phyloP scores from a whole-genome alignment of 1,284 basidiomycete genomes.

The Athelia psychrophila region DNA sequence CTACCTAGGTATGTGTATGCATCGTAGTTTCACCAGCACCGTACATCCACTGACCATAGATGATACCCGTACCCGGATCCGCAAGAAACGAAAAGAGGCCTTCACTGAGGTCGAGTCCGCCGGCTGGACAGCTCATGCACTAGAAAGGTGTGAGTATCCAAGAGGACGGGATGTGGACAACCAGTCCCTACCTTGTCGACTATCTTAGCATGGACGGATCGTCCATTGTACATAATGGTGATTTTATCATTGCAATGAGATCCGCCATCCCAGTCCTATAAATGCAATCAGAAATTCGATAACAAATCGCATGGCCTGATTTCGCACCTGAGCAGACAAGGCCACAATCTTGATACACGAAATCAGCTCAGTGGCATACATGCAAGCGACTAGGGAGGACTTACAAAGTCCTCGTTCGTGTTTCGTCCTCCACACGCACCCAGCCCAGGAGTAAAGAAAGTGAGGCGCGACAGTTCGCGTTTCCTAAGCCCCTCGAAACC shows the following conservation, averaged over 20 bases:
- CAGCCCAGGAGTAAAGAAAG: conserved; percentile 28
- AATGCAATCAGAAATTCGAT: no score
- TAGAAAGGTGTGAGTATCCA: conserved; percentile 7
- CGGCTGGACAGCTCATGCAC: conserved; percentile 43
- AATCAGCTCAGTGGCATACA: no score
- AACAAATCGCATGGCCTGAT: no score
- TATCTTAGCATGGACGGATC: conserved; percentile 50
- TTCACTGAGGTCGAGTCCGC: conserved; percentile 52
- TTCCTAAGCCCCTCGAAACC: background rate
- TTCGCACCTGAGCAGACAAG: no score
- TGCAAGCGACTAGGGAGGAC: conserved; percentile 9
- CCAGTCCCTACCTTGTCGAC: conserved; percentile 43
- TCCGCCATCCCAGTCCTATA: conserved; percentile 36
- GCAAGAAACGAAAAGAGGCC: conserved; percentile 44
- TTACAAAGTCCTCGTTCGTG: conserved; percentile 28
- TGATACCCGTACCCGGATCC: conserved; percentile 25
- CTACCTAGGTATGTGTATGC: background rate
- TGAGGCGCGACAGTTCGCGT: conserved; percentile 16
- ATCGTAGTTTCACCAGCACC: conserved; percentile 18
- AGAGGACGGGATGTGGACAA: background rate
- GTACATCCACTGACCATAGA: conserved; percentile 41
- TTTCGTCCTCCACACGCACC: conserved; percentile 36
- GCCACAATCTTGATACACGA: no score
- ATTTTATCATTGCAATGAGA: conserved; percentile 52
- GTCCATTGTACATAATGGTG: conserved; percentile 54